Base-by-base conservation (phyloP, 1,139 yeast species). In the Casaregolazyma suthepensis region DNA sequence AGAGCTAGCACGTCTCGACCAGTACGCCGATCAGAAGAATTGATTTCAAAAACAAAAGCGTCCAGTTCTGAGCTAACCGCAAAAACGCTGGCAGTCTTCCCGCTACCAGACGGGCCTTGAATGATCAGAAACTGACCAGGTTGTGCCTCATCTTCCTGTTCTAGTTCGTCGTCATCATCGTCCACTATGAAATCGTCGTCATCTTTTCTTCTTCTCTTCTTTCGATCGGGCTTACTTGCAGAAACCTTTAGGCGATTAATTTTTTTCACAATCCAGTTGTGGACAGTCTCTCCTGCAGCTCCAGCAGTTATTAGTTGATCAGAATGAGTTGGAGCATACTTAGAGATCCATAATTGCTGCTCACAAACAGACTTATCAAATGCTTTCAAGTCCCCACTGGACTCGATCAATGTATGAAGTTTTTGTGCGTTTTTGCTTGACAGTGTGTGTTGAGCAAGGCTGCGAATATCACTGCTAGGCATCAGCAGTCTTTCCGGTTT, bases 31-130 rank as follows among this genome's bases (percentile, higher is more conserved):
- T 81, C 83, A 12, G 91, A 81, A 0, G 93, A 75, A 65, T 88
- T 89, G 43, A 91, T 76, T 66, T 93, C 99, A 65, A 87, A 85
- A 1, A 91, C 87, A 61, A 83, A 87, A 0, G 94, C 93, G 22
- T 75, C 73, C 5, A 85, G 63, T 54, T 83, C 83, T 7, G 78
- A 73, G 65, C 87, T 81, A 1, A 86, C 79, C 0, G 96, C 81
- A 59, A 87, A 81, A 0, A 93, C 76, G 0, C 91, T 71, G 0
- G 90, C 77, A 0, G 95, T 85, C 66, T 93, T 93, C 1, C 96
- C 96, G 7, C 81, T 75, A 0, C 96, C 96, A 1, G 77, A 67
- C 0, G 83, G 80, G 0, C 99, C 99, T 56, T 77, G 74, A 1
- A 93, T 64, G 3, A 93, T 79, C 61, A 89, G 54, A 48, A 68